Base-by-base conservation (phyloP, 1,284 basidiomycete genomes). In the Ceratobasidium sp. region DNA sequence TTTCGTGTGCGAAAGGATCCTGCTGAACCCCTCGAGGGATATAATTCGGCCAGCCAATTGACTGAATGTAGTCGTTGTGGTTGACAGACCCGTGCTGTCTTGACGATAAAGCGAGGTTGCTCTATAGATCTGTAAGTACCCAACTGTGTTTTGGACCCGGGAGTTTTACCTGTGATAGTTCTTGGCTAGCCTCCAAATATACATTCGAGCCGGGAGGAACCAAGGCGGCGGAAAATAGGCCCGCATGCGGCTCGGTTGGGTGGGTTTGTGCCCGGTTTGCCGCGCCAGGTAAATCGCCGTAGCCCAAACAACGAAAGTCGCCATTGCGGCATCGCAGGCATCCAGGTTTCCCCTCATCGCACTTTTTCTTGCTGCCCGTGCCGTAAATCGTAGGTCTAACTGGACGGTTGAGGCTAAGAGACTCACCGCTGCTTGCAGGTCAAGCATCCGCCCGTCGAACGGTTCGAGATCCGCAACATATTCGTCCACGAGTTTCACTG, bases 361-460 rank as follows among this genome's bases (percentile, higher is more conserved):
- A 66, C 34, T 66, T 66, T 48, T 66, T 54, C 24, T 66, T 66
- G 11, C 64, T 66, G 41, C 22, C 3, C 7, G 9, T 31, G 16
- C 4, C 1, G 34, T 34, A 34, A 39, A 24, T 39, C 13, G 43
- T 39, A 27, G 24, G 58, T 34, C 7, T 41, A 9, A 29, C 16
- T 46, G 9, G 24, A 43, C 41, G 2, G 11, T 24, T 6, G 29
- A 56, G 19, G 27, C 6, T 65, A 6, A 51, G 4, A 37, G 7
- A n/a, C 39, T 29, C 37, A 68, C 65, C 65, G 24, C 24, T 37
- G 24, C 24, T 54, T 68, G 37, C 49, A 68, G 14, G 65, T 68
- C 48, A 54, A 51, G 24, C 65, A 68, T 37, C 65, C 65, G 2
- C 51, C 34, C 7, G 65, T 68, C 4, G 65, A 68, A 8, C 49